Conservation (phyloP, 371 early-diverging fungal species). For the Apophysomyces sp. region DNA sequence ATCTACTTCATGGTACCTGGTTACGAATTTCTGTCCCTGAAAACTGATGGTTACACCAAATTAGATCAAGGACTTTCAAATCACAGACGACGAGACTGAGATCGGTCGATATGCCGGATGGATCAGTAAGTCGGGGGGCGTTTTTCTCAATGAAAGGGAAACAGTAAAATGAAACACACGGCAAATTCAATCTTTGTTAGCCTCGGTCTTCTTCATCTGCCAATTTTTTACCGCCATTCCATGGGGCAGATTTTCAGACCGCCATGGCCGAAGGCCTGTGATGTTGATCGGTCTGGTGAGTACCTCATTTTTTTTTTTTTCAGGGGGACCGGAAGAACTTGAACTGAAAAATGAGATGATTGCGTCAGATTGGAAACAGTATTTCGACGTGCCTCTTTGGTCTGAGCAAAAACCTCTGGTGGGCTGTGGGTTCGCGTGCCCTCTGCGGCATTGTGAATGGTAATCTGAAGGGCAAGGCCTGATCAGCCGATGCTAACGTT, state of each 20-base stretch:
- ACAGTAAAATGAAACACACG: not conserved
- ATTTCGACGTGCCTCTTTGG: conserved; percentile 76
- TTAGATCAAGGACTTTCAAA: conserved; percentile 58
- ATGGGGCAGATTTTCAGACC: conserved; percentile 60
- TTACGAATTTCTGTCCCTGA: not conserved
- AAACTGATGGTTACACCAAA: not conserved
- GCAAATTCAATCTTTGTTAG: conserved; percentile 12
- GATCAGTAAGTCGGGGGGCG: conserved; percentile 35
- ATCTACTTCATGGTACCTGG: conserved; percentile 68
- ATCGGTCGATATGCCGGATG: conserved; percentile 70
- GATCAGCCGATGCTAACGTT: not conserved
- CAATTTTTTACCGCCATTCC: conserved; percentile 56
- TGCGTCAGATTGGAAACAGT: conserved; percentile 60
- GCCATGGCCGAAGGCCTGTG: conserved; percentile 80
- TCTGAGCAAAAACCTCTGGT: conserved; percentile 57
- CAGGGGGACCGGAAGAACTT: no score
- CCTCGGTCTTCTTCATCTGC: conserved; percentile 54
- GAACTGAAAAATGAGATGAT: not conserved
- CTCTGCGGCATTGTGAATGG: conserved; percentile 81
- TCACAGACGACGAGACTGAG: conserved; percentile 61
- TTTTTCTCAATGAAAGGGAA: no score
- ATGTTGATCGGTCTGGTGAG: conserved; percentile 64
- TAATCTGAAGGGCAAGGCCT: conserved; percentile 1
- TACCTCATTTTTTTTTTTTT: conserved; percentile 10
- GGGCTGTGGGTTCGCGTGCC: conserved; percentile 71